Percentiles rank a stretch among this genome's conserved stretches.
These are phyloP conservation scores for Debaryomyces robertsiae DNA, from an alignment of 1,139 yeast species.

Conservation along the genomic window DNA sequence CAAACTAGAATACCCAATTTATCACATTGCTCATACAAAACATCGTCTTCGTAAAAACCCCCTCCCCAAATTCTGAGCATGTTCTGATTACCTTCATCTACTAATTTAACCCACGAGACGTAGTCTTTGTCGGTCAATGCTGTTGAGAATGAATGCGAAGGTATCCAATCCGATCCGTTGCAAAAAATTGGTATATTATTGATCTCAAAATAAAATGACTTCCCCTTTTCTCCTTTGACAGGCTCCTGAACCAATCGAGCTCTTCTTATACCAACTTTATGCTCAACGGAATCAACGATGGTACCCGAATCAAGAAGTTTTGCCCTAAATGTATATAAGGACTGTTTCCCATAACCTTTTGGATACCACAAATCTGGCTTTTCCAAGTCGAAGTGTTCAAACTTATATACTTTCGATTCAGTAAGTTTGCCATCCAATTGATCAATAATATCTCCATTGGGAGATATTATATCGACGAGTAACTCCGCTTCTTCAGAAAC, in stretches of 20 bases:
- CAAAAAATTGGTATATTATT: conserved; percentile 40
- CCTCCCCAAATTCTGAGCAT: conserved; percentile 56
- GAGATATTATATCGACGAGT: conserved; percentile 1
- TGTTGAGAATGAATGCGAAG: conserved; percentile 44
- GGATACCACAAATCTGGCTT: conserved; percentile 47
- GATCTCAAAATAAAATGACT: conserved; percentile 42
- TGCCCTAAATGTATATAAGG: conserved; percentile 30
- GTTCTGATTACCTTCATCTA: conserved; percentile 42
- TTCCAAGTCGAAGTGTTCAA: conserved; percentile 12
- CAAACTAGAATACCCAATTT: conserved; percentile 45
- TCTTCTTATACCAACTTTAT: conserved; percentile 38
- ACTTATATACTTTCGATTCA: background rate
- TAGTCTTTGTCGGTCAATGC: conserved; percentile 34
- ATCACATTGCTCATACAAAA: conserved; percentile 47
- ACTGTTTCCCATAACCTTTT: conserved; percentile 37
- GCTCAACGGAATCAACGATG: conserved; percentile 11
- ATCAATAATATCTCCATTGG: background rate
- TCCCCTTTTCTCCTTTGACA: conserved; percentile 32
- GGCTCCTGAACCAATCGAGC: conserved; percentile 41
- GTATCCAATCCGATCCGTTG: conserved; percentile 52
- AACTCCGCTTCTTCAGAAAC: background rate
- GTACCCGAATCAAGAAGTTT: conserved; percentile 9
- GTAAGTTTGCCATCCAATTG: background rate
- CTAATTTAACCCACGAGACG: conserved; percentile 32
- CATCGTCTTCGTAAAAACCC: conserved; percentile 45